Base-by-base conservation (phyloP, 2,329 filamentous ascomycete genomes). In the Pseudocercospora fijiensis region DNA sequence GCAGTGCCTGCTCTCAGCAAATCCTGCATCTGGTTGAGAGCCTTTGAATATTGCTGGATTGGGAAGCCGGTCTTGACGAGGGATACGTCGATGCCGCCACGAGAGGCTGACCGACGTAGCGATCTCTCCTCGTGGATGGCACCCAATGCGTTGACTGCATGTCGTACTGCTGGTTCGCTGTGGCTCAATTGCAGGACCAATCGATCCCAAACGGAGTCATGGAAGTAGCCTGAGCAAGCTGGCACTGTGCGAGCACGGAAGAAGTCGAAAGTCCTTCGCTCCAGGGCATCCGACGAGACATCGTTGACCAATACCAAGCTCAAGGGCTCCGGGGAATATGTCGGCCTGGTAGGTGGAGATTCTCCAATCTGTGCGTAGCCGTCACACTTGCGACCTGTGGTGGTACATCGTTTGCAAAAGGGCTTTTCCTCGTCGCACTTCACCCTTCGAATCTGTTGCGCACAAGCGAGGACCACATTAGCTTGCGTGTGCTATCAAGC, bases 381-480 rank as follows among this genome's bases (percentile, higher is more conserved):
- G 70, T 86, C 84, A 69, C 84, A 86, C 67, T 79, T 81, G 58
- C 84, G 79, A 11, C 84, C 83, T 2, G 84, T 85, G 61, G 81
- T 83, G 33, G 78, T 79, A 69, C 84, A 86, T 62, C 83, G 80
- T 37, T 79, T 73, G 67, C 85, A 87, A 43, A 73, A 76, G 1
- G 84, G 84, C 61, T 82, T 84, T 18, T 73, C 75, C 73, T 86
- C 84, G 66, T 85, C 84, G 71, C 84, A 86, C 71, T 86, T 86
- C 59, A 86, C 80, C 62, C 83, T 82, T 57, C 84, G 81, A 30
- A 83, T 79, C 73, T 83, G 60, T 85, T n/a, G 24, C 11, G 28
- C 30, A 57, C 13, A 30, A 24, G 28, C 27, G 41, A 18, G 37
- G 20, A 13, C 53, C 53, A 56, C 53, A 45, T 65, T 53, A 63